Evolutionary conservation across 228 moss, liverwort and hornwort genomes (phyloP).

Genomic region (Sphagnum magellanicum): DNA sequence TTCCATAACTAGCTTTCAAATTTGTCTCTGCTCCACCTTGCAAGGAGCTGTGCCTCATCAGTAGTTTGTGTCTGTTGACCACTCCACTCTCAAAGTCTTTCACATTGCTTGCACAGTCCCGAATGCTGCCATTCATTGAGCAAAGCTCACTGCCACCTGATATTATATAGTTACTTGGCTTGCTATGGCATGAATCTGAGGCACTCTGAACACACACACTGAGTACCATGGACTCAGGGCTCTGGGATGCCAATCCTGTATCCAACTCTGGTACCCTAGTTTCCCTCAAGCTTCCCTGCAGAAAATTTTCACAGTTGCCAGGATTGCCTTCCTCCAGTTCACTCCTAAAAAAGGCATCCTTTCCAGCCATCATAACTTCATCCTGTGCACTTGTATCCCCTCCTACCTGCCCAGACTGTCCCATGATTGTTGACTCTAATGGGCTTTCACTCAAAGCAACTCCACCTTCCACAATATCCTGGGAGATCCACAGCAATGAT

Average conservation of each 20-base stretch:
- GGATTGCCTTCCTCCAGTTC: conserved; percentile 24
- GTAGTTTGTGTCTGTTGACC: conserved; percentile 17
- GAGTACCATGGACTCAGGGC: conserved; percentile 28
- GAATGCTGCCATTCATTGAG: conserved; percentile 8
- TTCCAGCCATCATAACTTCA: conserved; percentile 57
- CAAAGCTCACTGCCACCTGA: conserved; percentile 10
- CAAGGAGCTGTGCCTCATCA: conserved; percentile 2
- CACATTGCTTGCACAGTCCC: conserved; percentile 4
- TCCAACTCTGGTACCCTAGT: conserved; percentile 12
- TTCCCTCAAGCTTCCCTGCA: conserved; percentile 14
- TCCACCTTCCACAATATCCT: conserved; percentile 27
- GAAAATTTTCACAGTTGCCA: conserved; percentile 15
- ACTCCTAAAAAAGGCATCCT: conserved; percentile 4
- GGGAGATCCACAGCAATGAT: conserved; percentile 12
- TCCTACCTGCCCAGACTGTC: conserved; percentile 51
- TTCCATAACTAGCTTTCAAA: conserved; percentile 6
- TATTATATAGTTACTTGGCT: conserved; percentile 18
- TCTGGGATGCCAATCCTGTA: conserved; percentile 18
- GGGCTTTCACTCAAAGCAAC: conserved; percentile 37
- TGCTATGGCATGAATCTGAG: conserved; percentile 14
- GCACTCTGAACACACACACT: conserved; percentile 45
- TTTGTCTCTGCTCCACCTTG: conserved; percentile 18
- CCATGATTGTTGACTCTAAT: conserved; percentile 50
- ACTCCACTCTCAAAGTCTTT: conserved; percentile 14
- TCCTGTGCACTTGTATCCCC: conserved; percentile 62